Evolutionary conservation across 2,329 filamentous ascomycete genomes (phyloP), one percentile per base, ranked within the genome.

Genomic region (Fusarium sp.): DNA sequence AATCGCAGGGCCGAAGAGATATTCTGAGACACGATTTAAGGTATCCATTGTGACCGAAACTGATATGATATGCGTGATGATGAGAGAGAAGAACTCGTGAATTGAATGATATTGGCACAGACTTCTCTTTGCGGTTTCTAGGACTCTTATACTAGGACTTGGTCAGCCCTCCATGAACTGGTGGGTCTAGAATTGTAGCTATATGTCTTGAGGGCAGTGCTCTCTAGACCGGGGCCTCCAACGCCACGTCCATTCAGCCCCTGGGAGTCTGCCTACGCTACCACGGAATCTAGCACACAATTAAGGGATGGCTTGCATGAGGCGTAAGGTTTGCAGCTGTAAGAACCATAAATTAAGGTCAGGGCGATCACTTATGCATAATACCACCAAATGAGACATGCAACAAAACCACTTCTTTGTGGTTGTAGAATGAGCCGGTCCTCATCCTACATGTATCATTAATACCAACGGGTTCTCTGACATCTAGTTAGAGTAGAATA

Each of bases 401-500:
- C 39, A 44, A 39, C 28, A 28, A 51, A 63, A 59, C 51, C 58
- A 66, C 57, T 62, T 61, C 61, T 56, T 61, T 63, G 65, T 64
- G 72, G 70, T 61, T 48, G 65, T 54, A 75, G 60, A 64, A 59
- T 60, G 61, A 66, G 58, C 44, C 22, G 64, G 62, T 56, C 47
- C 71, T 69, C 73, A 67, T 69, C 71, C 69, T 65, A 61, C 62
- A 52, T 59, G 41, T 50, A 72, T 78, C 75, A 77, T 78, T 72
- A 69, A 70, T 68, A 72, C 45, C 50, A 56, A 47, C 42, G 58
- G 36, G 59, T 56, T 69, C 68, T 73, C 60, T 63, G 47, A 45
- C 50, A 56, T 63, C 61, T 68, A 34, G 32, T 34, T 17, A 24
- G 44, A 58, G 26, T 38, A 42, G 62, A 72, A 62, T 68, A 50